Conservation (phyloP, 768 basidiomycete species). For the Chiua virens region DNA sequence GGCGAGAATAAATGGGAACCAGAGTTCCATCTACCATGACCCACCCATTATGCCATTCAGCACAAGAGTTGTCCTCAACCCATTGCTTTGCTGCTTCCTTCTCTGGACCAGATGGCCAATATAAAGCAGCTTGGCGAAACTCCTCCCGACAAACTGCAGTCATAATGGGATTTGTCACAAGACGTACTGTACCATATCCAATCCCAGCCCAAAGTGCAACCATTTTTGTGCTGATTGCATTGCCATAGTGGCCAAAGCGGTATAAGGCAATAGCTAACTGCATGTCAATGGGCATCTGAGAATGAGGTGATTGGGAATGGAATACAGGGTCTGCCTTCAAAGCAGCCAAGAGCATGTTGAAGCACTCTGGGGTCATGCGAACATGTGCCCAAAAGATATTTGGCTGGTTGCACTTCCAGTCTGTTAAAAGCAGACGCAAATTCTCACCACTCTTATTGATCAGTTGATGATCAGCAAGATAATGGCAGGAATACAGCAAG, state of each 20-base stretch:
- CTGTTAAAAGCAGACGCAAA: too few species aligned
- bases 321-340: too few species aligned
- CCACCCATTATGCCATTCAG: constrained; percentile 38
- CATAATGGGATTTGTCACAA: not conserved
- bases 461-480: too few species aligned
- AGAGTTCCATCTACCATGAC: constrained; percentile 42
- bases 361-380: too few species aligned
- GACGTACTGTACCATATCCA: not conserved
- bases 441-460: too few species aligned
- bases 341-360: too few species aligned
- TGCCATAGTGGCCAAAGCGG: not conserved
- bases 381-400: too few species aligned
- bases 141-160: not conserved
- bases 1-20: constrained; percentile 32
- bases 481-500: too few species aligned
- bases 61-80: constrained; percentile 36
- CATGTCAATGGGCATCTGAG: too few species aligned
- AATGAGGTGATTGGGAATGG: too few species aligned
- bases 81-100: constrained; percentile 40
- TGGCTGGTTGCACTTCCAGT: too few species aligned
- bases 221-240: not conserved
- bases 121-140: not conserved
- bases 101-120: not conserved
- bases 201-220: not conserved
- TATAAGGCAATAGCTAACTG: too few species aligned